A percentile compares a stretch with the other conserved stretches of the same genome.
phyloP scores from a whole-genome alignment of 2,329 filamentous ascomycete genomes.

The Cryphonectria parasitica region DNA sequence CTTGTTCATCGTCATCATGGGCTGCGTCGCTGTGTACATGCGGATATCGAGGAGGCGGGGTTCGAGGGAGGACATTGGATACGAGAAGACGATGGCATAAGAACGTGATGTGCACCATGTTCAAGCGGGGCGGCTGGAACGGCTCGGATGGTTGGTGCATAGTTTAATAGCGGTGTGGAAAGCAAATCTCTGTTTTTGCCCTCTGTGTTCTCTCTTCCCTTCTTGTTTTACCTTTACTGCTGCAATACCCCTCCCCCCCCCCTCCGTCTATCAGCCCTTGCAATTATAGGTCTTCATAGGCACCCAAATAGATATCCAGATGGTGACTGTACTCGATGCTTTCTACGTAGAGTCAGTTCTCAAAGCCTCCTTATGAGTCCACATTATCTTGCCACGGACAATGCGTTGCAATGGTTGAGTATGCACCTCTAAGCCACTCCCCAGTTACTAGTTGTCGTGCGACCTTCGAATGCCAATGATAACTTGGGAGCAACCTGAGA shows the following conservation, averaged over 20 bases:
- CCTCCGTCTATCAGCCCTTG: background rate
- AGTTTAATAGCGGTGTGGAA: background rate
- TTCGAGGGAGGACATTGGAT: slow-evolving; percentile 39
- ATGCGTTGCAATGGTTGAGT: background rate
- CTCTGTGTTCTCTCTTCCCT: background rate
- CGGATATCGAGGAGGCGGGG: slow-evolving; percentile 44
- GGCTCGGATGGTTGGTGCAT: background rate
- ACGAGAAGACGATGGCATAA: slow-evolving; percentile 52
- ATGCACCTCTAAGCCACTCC: background rate
- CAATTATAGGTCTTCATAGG: background rate
- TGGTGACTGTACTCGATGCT: background rate
- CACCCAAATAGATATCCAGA: background rate
- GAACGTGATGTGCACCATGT: background rate
- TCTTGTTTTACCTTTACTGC: background rate
- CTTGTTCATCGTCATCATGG: slow-evolving; percentile 53
- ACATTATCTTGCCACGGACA: background rate
- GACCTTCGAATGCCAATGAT: background rate
- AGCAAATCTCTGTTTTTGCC: background rate
- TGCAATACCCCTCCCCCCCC: background rate
- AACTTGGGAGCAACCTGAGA: background rate
- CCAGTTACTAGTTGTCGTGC: background rate
- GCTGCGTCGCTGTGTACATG: slow-evolving; percentile 50
- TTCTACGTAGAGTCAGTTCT: background rate
- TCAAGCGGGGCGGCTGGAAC: background rate
- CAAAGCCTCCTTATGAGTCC: too few species aligned